phyloP scores from a whole-genome alignment of 495 filamentous ascomycete genomes.

The Daldinia childiae region DNA sequence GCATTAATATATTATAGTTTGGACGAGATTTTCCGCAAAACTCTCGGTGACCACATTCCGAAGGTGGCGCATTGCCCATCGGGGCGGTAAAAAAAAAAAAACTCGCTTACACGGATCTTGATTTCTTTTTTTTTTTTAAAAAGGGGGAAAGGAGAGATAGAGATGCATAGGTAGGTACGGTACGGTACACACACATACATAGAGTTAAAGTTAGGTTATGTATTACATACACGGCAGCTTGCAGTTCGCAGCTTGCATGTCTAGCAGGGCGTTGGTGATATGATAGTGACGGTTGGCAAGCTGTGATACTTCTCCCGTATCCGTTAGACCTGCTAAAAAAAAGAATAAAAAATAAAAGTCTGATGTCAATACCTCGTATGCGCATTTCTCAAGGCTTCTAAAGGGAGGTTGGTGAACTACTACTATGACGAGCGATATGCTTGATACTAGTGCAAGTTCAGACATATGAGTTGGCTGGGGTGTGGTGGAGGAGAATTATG shows the following conservation, averaged over 20 bases:
- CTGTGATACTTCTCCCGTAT: background rate
- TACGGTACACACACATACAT: background rate
- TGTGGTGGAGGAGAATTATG: slow-evolving; percentile 16
- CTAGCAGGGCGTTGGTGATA: slow-evolving; percentile 8
- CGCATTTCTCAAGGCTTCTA: background rate
- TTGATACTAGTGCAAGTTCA: slow-evolving; percentile 5
- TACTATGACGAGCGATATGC: slow-evolving; percentile 6
- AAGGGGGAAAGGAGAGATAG: background rate
- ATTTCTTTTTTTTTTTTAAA: background rate
- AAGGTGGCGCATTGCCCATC: slow-evolving; percentile 30
- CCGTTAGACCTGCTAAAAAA: background rate
- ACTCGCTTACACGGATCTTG: background rate
- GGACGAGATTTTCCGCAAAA: slow-evolving; percentile 11
- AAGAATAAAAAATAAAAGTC: no score
- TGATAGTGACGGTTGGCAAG: slow-evolving; percentile 8
- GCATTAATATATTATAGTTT: slow-evolving; percentile 23
- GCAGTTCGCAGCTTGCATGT: slow-evolving; percentile 4
- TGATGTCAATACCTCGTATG: background rate
- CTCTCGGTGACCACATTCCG: slow-evolving; percentile 35
- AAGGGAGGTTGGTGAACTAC: background rate
- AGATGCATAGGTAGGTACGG: no score
- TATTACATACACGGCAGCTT: slow-evolving; percentile 1
- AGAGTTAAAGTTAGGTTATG: slow-evolving; percentile 6
- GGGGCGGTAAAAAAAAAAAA: slow-evolving; percentile 7
- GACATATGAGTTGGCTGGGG: slow-evolving; percentile 36